Base-by-base conservation (phyloP, 441 rosid species). In the Brassica hybrid region DNA sequence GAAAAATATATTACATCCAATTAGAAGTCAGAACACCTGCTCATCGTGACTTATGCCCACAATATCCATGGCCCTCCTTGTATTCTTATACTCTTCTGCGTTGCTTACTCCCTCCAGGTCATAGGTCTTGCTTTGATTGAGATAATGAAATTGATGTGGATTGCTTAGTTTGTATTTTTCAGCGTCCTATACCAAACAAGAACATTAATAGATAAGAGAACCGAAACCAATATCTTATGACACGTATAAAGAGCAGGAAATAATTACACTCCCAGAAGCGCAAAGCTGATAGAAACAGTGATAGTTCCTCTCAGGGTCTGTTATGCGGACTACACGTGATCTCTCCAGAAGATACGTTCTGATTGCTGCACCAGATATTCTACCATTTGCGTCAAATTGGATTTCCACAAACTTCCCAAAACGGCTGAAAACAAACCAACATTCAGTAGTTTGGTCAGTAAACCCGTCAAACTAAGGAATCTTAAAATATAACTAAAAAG, bases 281-380 rank as follows among this genome's bases (percentile, higher is more conserved):
- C 58, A 54, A 54, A 54, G 58, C 58, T 54, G 58, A 3, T 54
- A 54, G 21, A 54, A 54, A 54, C 58, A 54, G 11, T 54, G 58
- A 54, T 54, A 54, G 58, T 54, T 54, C 10, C 58, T 54, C 58
- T 54, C 58, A 54, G 58, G 58, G 11, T 54, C 58, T 54, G 58
- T 54, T 16, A 54, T 54, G 21, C 58, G 58, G 58, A 54, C 58
- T 54, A 54, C 58, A 54, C 58, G 58, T 54, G 58, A 54, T 54
- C 58, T 54, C 58, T 54, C 58, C 58, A 54, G 58, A 54, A 54
- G 58, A 54, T 54, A 54, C 11, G 58, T 54, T 54, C 58, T 54
- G 21, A 54, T 54, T 54, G 58, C 58, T 7, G 58, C 58, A 54
- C 58, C 58, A 54, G 58, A 54, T 54, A 54, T 54, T 54, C 58